phyloP scores from a whole-genome alignment of 805 yeast genomes.

The Yarrowia sp. region DNA sequence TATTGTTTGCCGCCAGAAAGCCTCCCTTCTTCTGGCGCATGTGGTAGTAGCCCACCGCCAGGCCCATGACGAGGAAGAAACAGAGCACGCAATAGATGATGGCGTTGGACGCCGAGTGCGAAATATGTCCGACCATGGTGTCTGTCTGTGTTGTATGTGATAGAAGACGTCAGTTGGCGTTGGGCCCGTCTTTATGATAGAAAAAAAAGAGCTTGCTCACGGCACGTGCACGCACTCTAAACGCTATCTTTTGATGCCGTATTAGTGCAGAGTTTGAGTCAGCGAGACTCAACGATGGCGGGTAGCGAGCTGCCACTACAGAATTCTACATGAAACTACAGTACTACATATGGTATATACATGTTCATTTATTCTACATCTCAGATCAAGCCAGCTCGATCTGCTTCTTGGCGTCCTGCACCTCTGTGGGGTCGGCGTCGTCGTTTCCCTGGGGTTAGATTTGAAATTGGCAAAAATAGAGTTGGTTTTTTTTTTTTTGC shows the following conservation, averaged over 20 bases:
- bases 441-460: slow-evolving; percentile 20
- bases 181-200: neutral
- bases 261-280: no score
- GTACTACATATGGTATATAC: no score
- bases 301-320: no score
- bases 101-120: slow-evolving; percentile 61
- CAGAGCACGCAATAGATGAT: slow-evolving; percentile 62
- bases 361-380: neutral
- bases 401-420: slow-evolving; percentile 25
- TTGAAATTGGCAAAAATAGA: neutral
- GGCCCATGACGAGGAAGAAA: slow-evolving; percentile 52
- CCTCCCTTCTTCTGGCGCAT: slow-evolving; percentile 43
- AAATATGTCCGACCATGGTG: slow-evolving; percentile 31
- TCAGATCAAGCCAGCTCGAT: slow-evolving; percentile 18
- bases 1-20: slow-evolving; percentile 74
- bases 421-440: slow-evolving; percentile 12
- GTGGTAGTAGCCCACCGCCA: slow-evolving; percentile 59
- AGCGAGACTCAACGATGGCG: no score
- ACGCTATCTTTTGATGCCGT: neutral
- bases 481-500: neutral
- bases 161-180: neutral
- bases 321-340: no score
- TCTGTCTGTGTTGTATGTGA: neutral
- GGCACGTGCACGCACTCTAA: slow-evolving; percentile 5
- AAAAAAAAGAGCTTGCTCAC: slow-evolving; percentile 5